Evolutionary conservation across 352 stramenopile species (phyloP).

Genomic region (Pythium rishiriense): DNA sequence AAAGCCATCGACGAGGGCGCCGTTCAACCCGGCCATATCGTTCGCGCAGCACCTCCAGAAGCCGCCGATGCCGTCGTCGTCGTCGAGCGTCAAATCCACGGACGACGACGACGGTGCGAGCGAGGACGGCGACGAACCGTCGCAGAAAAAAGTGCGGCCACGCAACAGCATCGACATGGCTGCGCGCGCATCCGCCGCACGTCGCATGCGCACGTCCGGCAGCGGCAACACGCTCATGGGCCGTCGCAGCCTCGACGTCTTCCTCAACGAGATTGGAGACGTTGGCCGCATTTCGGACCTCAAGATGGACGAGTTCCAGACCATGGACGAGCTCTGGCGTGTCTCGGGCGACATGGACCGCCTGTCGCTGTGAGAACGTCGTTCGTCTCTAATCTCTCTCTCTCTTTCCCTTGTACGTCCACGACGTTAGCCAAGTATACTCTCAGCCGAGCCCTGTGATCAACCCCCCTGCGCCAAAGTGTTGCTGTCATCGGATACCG

Average conservation of each 20-base stretch:
- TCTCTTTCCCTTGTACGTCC: neutral
- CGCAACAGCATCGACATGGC: constrained; percentile 73
- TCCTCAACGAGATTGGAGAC: constrained; percentile 80
- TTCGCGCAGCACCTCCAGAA: constrained; percentile 58
- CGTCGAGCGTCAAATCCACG: constrained; percentile 37
- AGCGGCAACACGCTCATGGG: constrained; percentile 49
- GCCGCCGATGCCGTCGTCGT: constrained; percentile 36
- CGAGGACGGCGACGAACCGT: constrained; percentile 59
- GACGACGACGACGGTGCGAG: constrained; percentile 39
- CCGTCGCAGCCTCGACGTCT: constrained; percentile 68
- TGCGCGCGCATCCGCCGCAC: constrained; percentile 65
- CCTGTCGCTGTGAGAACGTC: constrained; percentile 54
- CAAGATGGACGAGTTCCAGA: constrained; percentile 87
- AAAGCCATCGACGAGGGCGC: constrained; percentile 5
- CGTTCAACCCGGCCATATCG: constrained; percentile 33
- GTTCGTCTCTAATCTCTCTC: neutral
- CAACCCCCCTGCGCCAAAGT: neutral
- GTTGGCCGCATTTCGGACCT: constrained; percentile 80
- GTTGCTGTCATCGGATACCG: constrained; percentile 19
- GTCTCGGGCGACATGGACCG: constrained; percentile 86
- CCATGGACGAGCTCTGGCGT: constrained; percentile 78
- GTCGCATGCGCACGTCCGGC: constrained; percentile 64
- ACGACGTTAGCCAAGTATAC: constrained; percentile 2
- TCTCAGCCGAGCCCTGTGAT: neutral
- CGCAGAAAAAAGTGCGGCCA: constrained; percentile 74